These are phyloP conservation scores for Coelastrella sp. DNA, from an alignment of 139 green algal genomes.

Conservation along the genomic window DNA sequence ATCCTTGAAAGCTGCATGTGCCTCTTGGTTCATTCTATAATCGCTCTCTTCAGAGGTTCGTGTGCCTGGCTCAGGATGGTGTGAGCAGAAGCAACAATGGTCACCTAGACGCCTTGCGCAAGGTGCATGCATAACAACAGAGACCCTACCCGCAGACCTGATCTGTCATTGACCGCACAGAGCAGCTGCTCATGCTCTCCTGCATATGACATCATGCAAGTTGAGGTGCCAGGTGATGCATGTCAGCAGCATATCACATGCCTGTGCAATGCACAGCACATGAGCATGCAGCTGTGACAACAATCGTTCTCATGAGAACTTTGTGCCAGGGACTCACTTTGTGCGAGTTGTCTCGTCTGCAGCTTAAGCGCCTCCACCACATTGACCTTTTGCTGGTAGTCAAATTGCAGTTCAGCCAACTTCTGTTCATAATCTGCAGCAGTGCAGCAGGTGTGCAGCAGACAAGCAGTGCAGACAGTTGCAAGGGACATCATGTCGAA, in stretches of 20 bases:
- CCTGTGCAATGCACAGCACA: neutral
- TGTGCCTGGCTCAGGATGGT: neutral
- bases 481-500: neutral
- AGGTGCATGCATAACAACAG: neutral
- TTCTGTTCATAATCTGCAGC: slow-evolving; percentile 25
- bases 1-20: neutral
- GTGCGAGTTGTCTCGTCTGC: slow-evolving; percentile 14
- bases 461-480: neutral
- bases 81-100: neutral
- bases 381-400: slow-evolving; percentile 34
- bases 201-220: no score
- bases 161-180: neutral
- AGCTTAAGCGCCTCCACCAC: slow-evolving; percentile 38
- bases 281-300: neutral
- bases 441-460: neutral
- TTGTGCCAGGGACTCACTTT: neutral
- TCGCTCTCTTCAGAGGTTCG: neutral
- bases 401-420: slow-evolving; percentile 37
- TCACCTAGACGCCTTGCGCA: neutral
- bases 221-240: no score
- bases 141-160: neutral
- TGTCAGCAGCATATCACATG: no score
- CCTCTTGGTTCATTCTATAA: neutral
- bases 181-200: neutral
- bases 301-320: neutral